Base-by-base conservation (phyloP, 1,284 basidiomycete species). In the Heterobasidion irregulare region DNA sequence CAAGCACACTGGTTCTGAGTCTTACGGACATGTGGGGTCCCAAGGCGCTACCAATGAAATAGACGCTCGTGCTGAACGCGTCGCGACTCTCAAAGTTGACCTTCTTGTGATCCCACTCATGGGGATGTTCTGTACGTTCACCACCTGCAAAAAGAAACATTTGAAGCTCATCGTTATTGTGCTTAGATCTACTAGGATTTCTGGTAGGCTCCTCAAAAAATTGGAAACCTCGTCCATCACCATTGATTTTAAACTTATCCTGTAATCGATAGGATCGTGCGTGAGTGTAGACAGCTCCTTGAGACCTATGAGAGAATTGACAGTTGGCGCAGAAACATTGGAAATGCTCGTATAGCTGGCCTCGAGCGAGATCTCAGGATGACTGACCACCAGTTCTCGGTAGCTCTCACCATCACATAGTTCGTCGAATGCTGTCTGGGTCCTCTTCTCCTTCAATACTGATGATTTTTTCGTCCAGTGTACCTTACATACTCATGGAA, bases 321-420 rank as follows among this genome's bases (percentile, higher is more conserved):
- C 64, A 65, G 53, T 36, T 32, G n/a, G n/a, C 64, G 76, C 34
- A 77, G 76, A 15, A 83, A 83, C 58, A 69, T 84, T 38, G 75
- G 77, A 8, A 84, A 84, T 60, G 83, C 83, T 38, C 73, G 77
- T 2, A 72, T 83, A 1, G 82, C 82, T 8, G 82, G 82, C 6
- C 64, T 85, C 35, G 76, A 80, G 60, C 75, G 68, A 44, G 74
- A 77, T 48, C 69, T 86, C 43, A 59, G 71, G n/a, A 72, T 85
- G 67, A 71, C 74, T 2, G 75, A 79, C 47, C 64, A 73, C 43
- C 73, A 80, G 69, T 60, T 55, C 47, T 59, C 53, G 13, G 53
- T 50, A 0, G 58, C 59, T 16, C 57, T 60, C n/a, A 59, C 59
- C 13, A 53, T 59, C 3, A 59, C 58, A 38, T 60, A 60, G 68